Base-by-base conservation (phyloP, 129 eudicot species). In the Pulicaria dysenterica region DNA sequence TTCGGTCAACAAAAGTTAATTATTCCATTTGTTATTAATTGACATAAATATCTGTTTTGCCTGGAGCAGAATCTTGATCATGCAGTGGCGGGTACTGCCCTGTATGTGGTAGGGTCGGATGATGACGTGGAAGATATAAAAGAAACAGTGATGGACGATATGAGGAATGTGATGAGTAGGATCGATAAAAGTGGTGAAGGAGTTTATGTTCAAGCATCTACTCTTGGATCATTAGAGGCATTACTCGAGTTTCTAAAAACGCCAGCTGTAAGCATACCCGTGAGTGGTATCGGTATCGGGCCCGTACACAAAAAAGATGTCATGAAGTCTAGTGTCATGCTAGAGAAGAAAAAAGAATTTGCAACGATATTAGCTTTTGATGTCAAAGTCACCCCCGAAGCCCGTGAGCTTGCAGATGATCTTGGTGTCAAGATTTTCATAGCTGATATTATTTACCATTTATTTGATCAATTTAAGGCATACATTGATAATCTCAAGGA, bases 181-280 rank as follows among this genome's bases (percentile, higher is more conserved):
- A 87, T 87, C 41, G 95, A 92, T 77, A 92, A 83, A 80, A 85
- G 88, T 55, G 96, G 89, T 7, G 93, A 82, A 68, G 97, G 97
- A 38, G 96, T 92, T 66, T 92, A 79, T 73, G 95, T 92, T 58
- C 98, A 89, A 76, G 96, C 98, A 43, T 92, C 96, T 46, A 89
- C 96, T 40, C 95, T 89, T 55, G 96, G 97, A 47, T 92, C 97
- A 37, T 73, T 92, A 73, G 98, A 89, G 73, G 98, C 98, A 60
- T 80, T 92, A 47, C 77, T 91, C 13, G 91, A 88, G 75, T 86
- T 86, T 70, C 60, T 92, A 83, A 89, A 92, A 67, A 77, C 88
- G n/a, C 91, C 89, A 4, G 94, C 82, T 34, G 96, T 89, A 17
- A 85, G 70, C 58, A 89, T 92, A 74, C 98, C 95, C 70, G 96